Base-by-base conservation (phyloP, 768 basidiomycete species). In the Mycena galopus region DNA sequence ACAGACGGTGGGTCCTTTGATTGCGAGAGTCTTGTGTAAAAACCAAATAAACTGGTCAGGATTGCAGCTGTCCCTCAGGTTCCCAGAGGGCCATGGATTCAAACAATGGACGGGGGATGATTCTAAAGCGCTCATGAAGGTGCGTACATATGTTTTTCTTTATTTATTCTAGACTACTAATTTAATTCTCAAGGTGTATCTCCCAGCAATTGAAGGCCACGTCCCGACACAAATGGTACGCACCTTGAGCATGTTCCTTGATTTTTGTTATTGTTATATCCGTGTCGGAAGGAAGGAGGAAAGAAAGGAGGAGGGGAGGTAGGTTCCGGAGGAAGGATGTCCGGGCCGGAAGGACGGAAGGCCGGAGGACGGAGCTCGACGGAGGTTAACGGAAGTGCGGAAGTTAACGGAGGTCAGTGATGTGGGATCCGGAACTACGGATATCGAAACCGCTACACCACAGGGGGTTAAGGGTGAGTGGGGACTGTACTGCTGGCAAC, bases 21-120 rank as follows among this genome's bases (percentile, higher is more conserved):
- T 29, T 3, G 3, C 51, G 19, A 10, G 2, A 32, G 23, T 12
- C 16, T 32, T 19, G 19, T 51, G 29, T 55, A n/a, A n/a, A n/a
- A n/a, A 25, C 57, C 55, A 19, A 29, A n/a, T 47, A 61, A 39
- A 21, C 56, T 42, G 51, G 51, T 12, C 30, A 84, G 81, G 17
- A 81, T 82, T 42, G 76, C 81, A 3, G 78, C 74, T 1, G 77
- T 77, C 0, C 77, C 78, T 1, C 7, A 63, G 73, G 0, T 85
- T 85, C 29, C 77, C 77, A 2, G 73, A 84, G 32, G 82, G 83
- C 0, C 58, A 66, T 0, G 67, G 73, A 0, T 84, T 84, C 62
- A 80, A 81, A 23, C 84, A 84, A 33, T 85, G 84, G 84, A 85
- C 83, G 0, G 79, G 83, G 5, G 69, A 84, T 44, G 80, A 85